These are phyloP conservation scores for Tuber melanosporum DNA, from an alignment of 495 filamentous ascomycete genomes.

Conservation along the genomic window DNA sequence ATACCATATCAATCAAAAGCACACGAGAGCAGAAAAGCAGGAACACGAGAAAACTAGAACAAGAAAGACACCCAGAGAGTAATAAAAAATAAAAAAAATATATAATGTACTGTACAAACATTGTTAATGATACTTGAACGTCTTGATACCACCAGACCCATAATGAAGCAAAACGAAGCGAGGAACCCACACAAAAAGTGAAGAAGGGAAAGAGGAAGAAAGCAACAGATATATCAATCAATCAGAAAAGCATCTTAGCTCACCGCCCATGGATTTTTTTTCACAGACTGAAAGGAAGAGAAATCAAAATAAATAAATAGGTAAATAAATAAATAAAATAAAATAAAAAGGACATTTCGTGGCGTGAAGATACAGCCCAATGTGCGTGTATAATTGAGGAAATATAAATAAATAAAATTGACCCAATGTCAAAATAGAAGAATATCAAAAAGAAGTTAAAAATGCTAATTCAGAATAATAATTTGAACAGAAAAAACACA, in stretches of 20 bases:
- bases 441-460: background rate
- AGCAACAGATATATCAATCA: background rate
- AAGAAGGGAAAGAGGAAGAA: background rate
- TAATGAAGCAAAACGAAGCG: conserved; percentile 9
- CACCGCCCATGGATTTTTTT: conserved; percentile 10
- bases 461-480: conserved; percentile 13
- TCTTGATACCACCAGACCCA: conserved; percentile 38
- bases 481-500: conserved; percentile 29
- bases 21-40: conserved; percentile 2
- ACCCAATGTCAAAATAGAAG: background rate
- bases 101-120: conserved; percentile 32
- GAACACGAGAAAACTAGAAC: background rate
- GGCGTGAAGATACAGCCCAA: conserved; percentile 28
- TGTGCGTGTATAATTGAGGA: conserved; percentile 17
- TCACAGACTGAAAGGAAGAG: conserved; percentile 4
- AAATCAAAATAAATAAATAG: conserved; percentile 10
- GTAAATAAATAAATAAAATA: conserved; percentile 4
- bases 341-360: conserved; percentile 19
- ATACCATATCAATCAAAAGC: conserved; percentile 30
- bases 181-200: conserved; percentile 4
- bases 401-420: conserved; percentile 15
- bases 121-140: conserved; percentile 32
- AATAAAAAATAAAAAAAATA: background rate
- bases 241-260: conserved; percentile 21
- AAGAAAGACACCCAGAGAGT: conserved; percentile 17